A percentile compares a stretch with the other conserved stretches of the same genome.
Evolutionary conservation across 495 filamentous ascomycete species (phyloP).

Genomic region (Thermothielavioides terrestris): DNA sequence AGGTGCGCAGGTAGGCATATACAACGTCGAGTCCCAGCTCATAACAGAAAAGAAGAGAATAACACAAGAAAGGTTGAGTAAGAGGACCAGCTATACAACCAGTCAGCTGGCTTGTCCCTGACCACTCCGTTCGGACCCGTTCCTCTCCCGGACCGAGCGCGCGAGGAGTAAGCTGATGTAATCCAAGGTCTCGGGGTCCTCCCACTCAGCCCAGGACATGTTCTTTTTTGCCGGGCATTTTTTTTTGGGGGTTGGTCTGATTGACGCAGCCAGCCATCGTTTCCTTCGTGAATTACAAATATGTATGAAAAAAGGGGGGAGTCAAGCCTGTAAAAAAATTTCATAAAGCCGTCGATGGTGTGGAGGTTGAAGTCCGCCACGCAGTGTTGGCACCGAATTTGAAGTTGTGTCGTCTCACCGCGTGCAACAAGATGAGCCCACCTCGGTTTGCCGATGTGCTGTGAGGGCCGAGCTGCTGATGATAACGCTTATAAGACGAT

Average conservation of each 20-base stretch:
- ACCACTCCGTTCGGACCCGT: background rate
- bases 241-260: background rate
- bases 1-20: no score
- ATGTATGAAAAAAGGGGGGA: background rate
- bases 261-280: background rate
- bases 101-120: background rate
- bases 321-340: background rate
- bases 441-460: background rate
- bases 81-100: no score
- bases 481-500: background rate
- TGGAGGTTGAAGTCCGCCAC: no score
- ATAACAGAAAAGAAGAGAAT: no score
- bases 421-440: no score
- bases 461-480: background rate
- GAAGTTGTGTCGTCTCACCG: no score
- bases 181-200: background rate
- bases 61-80: no score
- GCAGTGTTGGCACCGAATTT: no score
- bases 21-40: no score
- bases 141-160: background rate
- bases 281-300: slow-evolving; percentile 9
- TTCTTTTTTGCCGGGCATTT: background rate
- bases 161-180: background rate
- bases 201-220: background rate
- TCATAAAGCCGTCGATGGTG: background rate